phyloP scores from a whole-genome alignment of 2,329 filamentous ascomycete genomes.

The Nigrograna mackinnonii region DNA sequence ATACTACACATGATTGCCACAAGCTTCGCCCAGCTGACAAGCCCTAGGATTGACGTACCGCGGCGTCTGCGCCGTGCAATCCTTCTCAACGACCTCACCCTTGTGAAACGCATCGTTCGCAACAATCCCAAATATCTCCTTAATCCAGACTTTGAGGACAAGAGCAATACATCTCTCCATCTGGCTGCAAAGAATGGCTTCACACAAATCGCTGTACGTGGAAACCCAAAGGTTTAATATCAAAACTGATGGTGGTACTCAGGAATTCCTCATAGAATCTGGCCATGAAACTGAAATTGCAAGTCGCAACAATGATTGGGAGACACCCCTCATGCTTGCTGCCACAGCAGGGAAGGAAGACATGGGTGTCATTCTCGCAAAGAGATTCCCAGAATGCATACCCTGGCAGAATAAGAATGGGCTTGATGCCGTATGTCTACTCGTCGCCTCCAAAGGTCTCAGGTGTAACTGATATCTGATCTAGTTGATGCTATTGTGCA shows the following conservation, averaged over 20 bases:
- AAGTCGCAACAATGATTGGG: constrained; percentile 76
- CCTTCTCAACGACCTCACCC: constrained; percentile 70
- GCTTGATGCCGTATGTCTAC: constrained; percentile 64
- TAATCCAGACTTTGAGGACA: constrained; percentile 76
- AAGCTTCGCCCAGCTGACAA: not conserved
- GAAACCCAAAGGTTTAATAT: not conserved
- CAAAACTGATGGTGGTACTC: not conserved
- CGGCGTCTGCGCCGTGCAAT: constrained; percentile 83
- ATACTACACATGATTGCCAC: not conserved
- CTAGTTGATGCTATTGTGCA: constrained; percentile 44
- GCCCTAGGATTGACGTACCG: constrained; percentile 71
- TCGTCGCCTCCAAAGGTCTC: constrained; percentile 1
- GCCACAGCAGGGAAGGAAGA: constrained; percentile 71
- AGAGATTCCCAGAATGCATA: constrained; percentile 65
- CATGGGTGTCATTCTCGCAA: constrained; percentile 72
- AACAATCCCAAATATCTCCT: constrained; percentile 72
- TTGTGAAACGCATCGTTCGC: constrained; percentile 76
- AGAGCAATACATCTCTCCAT: constrained; percentile 84
- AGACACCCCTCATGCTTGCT: constrained; percentile 83
- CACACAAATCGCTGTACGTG: constrained; percentile 62
- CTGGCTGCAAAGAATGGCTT: constrained; percentile 76
- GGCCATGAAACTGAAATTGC: constrained; percentile 77
- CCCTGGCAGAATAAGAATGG: constrained; percentile 68
- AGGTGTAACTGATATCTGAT: constrained; percentile 1
- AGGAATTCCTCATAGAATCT: constrained; percentile 68